These are phyloP conservation scores for Grigorovia yakushimaensis DNA, from an alignment of 805 yeast genomes.

Conservation along the genomic window DNA sequence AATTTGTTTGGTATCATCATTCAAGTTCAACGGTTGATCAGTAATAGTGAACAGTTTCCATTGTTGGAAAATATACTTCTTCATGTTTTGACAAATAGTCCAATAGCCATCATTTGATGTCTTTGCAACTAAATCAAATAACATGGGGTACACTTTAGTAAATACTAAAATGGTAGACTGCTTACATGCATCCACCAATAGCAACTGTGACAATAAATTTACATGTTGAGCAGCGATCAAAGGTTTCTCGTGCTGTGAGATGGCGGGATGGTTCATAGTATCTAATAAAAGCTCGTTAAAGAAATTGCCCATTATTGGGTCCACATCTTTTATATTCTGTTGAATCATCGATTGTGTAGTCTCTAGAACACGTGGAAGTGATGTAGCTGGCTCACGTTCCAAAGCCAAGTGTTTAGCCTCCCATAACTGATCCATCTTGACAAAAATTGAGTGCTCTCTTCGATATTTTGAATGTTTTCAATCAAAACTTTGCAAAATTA, in stretches of 20 bases:
- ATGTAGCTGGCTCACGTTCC: conserved; percentile 21
- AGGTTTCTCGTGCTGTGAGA: conserved; percentile 22
- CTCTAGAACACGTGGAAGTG: conserved; percentile 27
- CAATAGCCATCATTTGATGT: conserved; percentile 38
- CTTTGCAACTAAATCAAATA: conserved; percentile 37
- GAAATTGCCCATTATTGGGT: conserved; percentile 15
- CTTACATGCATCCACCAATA: conserved; percentile 17
- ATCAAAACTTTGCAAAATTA: neutral
- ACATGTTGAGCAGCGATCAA: conserved; percentile 24
- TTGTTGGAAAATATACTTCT: conserved; percentile 45
- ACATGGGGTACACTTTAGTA: conserved; percentile 37
- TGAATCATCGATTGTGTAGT: conserved; percentile 18
- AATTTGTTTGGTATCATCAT: conserved; percentile 35
- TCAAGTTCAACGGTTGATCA: conserved; percentile 30
- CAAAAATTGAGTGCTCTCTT: too few relatives aligned
- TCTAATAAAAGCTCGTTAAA: conserved; percentile 18
- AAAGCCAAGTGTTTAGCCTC: conserved; percentile 26
- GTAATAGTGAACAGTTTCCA: conserved; percentile 42
- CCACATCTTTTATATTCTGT: conserved; percentile 4
- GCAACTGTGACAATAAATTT: conserved; percentile 11
- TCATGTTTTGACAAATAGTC: conserved; percentile 47
- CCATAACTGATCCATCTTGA: conserved; percentile 12
- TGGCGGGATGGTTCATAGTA: conserved; percentile 16
- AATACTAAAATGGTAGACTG: conserved; percentile 34
- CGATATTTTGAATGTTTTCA: too few relatives aligned